Conservation (phyloP, 345 rosid genomes). For the Arabidopsis arenosa region DNA sequence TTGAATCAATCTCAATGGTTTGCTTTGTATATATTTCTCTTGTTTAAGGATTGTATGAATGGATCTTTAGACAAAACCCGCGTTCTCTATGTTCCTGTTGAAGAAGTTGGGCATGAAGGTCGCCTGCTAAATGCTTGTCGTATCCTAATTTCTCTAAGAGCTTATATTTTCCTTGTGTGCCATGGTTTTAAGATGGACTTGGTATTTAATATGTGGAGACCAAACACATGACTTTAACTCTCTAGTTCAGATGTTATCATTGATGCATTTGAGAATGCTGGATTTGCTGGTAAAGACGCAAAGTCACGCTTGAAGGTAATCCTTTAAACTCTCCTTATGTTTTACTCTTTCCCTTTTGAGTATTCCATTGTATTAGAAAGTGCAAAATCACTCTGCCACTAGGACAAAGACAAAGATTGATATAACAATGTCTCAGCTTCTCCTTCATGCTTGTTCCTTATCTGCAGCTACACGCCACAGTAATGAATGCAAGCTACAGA, state of each 20-base stretch:
- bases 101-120: slow-evolving; percentile 71
- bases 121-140: slow-evolving; percentile 76
- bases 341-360: neutral
- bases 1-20: slow-evolving; percentile 3
- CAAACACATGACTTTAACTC: slow-evolving; percentile 44
- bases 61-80: slow-evolving; percentile 73
- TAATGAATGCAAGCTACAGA: slow-evolving; percentile 78
- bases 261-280: slow-evolving; percentile 75
- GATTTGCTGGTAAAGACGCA: slow-evolving; percentile 82
- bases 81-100: slow-evolving; percentile 72
- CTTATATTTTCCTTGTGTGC: neutral
- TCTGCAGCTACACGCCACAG: slow-evolving; percentile 82
- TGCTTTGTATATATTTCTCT: neutral
- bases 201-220: neutral
- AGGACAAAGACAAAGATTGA: slow-evolving; percentile 8
- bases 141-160: slow-evolving; percentile 54
- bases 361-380: neutral
- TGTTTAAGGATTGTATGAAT: slow-evolving; percentile 68
- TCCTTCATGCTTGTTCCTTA: neutral
- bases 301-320: slow-evolving; percentile 70
- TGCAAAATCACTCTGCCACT: neutral
- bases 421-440: neutral
- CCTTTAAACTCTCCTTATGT: neutral
- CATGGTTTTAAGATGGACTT: no score
- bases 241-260: slow-evolving; percentile 67